Evolutionary conservation across 192 early-diverging fungal genomes (phyloP), one percentile per base, ranked within the genome.

Genomic region (Phlyctochytrium arcticum): DNA sequence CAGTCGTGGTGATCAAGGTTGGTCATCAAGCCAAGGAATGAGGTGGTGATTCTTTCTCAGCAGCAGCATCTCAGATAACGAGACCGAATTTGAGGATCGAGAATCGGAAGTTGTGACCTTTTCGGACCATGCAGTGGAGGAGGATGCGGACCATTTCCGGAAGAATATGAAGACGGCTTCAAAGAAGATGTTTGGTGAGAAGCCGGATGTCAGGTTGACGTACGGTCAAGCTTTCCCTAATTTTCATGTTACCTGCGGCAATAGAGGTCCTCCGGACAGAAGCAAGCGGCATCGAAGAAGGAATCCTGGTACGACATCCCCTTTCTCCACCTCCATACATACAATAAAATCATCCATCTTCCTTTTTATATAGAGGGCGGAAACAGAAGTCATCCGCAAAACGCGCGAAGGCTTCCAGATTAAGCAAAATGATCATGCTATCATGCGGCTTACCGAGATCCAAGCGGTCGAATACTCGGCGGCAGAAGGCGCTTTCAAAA

Each of bases 351-450:
- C 54, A 17, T 33, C 27, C 23, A n/a, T n/a, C 54, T 33, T 26
- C 6, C 8, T 23, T 50, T 7, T 9, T 9, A 60, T 53, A 9
- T 6, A 60, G 49, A 47, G 32, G 29, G 42, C 65, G 15, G 65
- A 67, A 33, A 26, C 17, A 10, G 65, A 67, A 29, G 65, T 67
- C 23, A 48, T 67, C 21, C 54, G 65, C 30, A 57, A 59, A 36
- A 27, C 35, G 3, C 56, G 55, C 23, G 55, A 59, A n/a, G 55
- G 55, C 33, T 67, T 59, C 46, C 54, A 56, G 30, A 10, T 57
- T 42, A 27, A 7, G 29, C 31, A 53, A 33, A 42, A 56, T 31
- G 62, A 64, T n/a, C 62, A 42, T 4, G 23, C 36, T 17, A 24
- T 56, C 15, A 30, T 47, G 54, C 50, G 62, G 3, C 24, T 46